phyloP scores from a whole-genome alignment of 768 basidiomycete species.

The Lactarius akahatsu region DNA sequence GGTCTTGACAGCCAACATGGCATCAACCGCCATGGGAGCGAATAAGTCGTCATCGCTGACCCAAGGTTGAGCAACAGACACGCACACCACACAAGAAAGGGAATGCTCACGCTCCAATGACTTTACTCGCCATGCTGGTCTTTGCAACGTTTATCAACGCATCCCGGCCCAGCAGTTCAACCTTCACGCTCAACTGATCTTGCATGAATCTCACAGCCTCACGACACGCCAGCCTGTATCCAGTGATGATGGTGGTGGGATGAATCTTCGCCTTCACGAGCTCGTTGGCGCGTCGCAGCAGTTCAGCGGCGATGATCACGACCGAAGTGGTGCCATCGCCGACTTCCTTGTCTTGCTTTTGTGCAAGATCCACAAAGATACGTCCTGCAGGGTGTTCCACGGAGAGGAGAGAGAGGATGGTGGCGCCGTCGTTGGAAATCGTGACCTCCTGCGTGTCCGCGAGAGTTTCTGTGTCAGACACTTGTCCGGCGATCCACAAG shows the following conservation, averaged over 20 bases:
- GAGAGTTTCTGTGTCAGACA: slow-evolving; percentile 25
- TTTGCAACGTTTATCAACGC: slow-evolving; percentile 95
- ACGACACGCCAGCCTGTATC: slow-evolving; percentile 93
- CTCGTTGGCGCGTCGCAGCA: slow-evolving; percentile 94
- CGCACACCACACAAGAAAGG: slow-evolving; percentile 6
- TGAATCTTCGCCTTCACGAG: slow-evolving; percentile 98
- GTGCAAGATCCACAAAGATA: slow-evolving; percentile 96
- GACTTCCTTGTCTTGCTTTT: slow-evolving; percentile 99
- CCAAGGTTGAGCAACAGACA: slow-evolving; percentile 14
- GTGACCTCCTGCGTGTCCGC: slow-evolving; percentile 81
- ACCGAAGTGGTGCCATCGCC: slow-evolving; percentile 99
- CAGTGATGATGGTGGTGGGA: slow-evolving; percentile 98
- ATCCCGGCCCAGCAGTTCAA: slow-evolving; percentile 88
- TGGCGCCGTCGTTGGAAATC: slow-evolving; percentile 99
- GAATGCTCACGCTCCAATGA: slow-evolving; percentile 89
- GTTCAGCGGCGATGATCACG: slow-evolving; percentile 96
- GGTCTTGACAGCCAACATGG: slow-evolving; percentile 96
- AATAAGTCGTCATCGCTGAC: slow-evolving; percentile 94
- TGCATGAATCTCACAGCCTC: slow-evolving; percentile 99
- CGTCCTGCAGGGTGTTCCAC: slow-evolving; percentile 97
- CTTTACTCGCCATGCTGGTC: slow-evolving; percentile 98
- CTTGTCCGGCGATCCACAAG: slow-evolving; percentile 2
- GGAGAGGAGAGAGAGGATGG: slow-evolving; percentile 90
- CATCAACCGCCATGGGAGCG: slow-evolving; percentile 98
- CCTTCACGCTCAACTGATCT: slow-evolving; percentile 93